Base-by-base conservation (phyloP, 345 rosid genomes). In the Gossypium rotundifolium region DNA sequence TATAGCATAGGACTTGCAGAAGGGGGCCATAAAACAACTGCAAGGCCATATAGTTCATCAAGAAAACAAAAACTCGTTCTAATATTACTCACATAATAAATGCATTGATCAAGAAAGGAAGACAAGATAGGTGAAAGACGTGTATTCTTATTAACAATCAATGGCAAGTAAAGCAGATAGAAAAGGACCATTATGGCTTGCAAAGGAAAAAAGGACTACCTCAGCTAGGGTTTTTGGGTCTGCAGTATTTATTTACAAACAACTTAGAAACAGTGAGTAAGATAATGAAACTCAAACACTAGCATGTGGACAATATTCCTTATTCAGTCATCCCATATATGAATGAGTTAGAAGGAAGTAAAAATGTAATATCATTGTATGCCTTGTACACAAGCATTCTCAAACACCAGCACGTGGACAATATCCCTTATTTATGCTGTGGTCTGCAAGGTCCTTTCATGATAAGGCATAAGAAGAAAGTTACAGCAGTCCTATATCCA, bases 21-120 rank as follows among this genome's bases (percentile, higher is more conserved):
- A 79, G 99, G 98, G 51, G 97, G 90, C 94, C 98, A 95, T 75
- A 90, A 77, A 72, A 84, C 83, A 85, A 95, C 99, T 90, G 91
- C 80, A 76, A 77, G 13, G 51, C 57, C 65, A 49, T 57, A 51
- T 74, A 61, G 12, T 51, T 45, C 9, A 12, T 71, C 13, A 78
- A 71, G 49, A 40, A 58, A 25, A 48, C 68, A 66, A 49, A 13
- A 17, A 51, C 20, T 69, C 65, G 63, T 22, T 77, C 55, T 65
- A 53, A 20, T 16, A 38, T 20, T 45, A 33, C 40, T 58, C 23
- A 18, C 58, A 18, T 57, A 23, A 54, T 18, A 42, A 27, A 27
- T 11, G 54, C 22, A 67, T 42, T 40, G 23, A 25, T 55, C 62
- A 69, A 62, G 29, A 7, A 59, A 57, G 49, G 29, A 60, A 72